A percentile compares a stretch with the other conserved stretches of the same genome.
Evolutionary conservation across 169 alveolate genomes (phyloP).

Genomic region (Plasmodium malariae): DNA sequence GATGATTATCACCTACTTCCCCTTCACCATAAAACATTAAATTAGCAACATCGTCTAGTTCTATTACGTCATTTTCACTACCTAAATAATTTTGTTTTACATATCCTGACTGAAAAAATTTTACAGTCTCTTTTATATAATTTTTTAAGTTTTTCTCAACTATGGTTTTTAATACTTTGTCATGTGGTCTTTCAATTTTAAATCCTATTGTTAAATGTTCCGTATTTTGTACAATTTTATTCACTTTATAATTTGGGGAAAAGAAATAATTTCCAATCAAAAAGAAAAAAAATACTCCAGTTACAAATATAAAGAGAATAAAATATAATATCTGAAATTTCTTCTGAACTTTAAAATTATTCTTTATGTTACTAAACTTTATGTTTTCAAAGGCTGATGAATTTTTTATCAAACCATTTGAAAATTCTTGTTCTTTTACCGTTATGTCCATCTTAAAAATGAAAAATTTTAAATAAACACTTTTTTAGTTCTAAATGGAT

Average conservation of each 20-base stretch:
- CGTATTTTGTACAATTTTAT: constrained; percentile 33
- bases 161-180: constrained; percentile 17
- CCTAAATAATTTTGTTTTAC: constrained; percentile 18
- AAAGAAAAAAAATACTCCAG: constrained; percentile 30
- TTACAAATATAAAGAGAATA: constrained; percentile 26
- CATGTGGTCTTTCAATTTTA: constrained; percentile 61
- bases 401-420: constrained; percentile 42
- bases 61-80: constrained; percentile 51
- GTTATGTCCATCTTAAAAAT: constrained; percentile 39
- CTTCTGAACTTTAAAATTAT: constrained; percentile 58
- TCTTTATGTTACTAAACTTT: constrained; percentile 26
- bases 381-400: constrained; percentile 42
- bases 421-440: constrained; percentile 26
- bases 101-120: constrained; percentile 32
- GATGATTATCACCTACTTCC: constrained; percentile 56
- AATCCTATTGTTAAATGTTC: constrained; percentile 21
- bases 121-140: constrained; percentile 32
- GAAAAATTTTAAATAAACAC: too few relatives aligned
- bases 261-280: constrained; percentile 26
- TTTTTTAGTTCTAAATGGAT: too few relatives aligned
- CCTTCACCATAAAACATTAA: constrained; percentile 59
- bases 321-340: constrained; percentile 39
- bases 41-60: constrained; percentile 44
- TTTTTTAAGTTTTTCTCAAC: constrained; percentile 28
- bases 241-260: background rate